Evolutionary conservation across 306 rosid species (phyloP), one percentile per base, ranked within the genome.

Genomic region (Cicer judaicum): DNA sequence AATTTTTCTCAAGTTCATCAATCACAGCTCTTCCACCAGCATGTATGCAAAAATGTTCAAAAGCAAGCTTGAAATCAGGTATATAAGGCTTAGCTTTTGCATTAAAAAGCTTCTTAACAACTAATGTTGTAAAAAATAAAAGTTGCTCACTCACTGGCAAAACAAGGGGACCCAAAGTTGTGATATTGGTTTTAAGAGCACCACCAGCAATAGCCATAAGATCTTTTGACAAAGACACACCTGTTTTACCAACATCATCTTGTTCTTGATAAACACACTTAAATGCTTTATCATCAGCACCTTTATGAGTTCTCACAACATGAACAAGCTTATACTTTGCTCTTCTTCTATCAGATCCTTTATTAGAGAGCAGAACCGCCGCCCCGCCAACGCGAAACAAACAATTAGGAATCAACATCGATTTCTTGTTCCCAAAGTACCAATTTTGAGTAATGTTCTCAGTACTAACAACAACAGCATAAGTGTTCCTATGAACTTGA

Each of bases 401-500:
- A 9, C 96, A 91, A 64, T 91, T 91, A 0, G 91, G 91, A 21
- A 91, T 87, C 74, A 91, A 19, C 91, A 91, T 88, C 0, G 93
- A 83, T 9, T 84, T 91, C 78, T 74, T 77, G 55, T 91, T 91
- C 50, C 96, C 93, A 43, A 84, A 87, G 74, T 91, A 88, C 91
- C 96, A 88, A 73, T 91, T 91, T 34, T 87, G 93, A 43, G 93
- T 90, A 7, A 90, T 84, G 18, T 83, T 90, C 84, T 90, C 93
- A 21, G 90, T 88, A 80, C 96, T 86, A 10, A 90, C 96, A n/a
- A 90, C 93, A 29, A 86, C 80, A 0, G 93, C 96, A 10, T 72
- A 85, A 18, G 85, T 87, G 55, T 87, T 88, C 64, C 89, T 39
- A 70, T 88, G 88, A 67, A 90, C 75, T 29, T 83, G 91, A 50